Evolutionary conservation across 1,284 basidiomycete species (phyloP).

Genomic region (Sanghuangporus weigelae): DNA sequence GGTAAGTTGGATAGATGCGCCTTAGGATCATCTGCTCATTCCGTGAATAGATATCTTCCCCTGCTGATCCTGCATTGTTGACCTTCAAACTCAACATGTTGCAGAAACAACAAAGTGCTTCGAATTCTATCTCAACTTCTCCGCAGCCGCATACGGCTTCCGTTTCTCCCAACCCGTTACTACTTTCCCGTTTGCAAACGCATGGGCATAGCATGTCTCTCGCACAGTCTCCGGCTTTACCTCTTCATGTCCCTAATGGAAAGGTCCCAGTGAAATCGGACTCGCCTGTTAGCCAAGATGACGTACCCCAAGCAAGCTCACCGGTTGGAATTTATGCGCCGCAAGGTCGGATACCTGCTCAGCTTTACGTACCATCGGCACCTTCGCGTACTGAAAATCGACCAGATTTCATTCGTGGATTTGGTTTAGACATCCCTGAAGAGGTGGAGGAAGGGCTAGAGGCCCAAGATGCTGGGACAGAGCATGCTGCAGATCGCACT

Average conservation of each 20-base stretch:
- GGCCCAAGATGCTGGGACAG: conserved; percentile 22
- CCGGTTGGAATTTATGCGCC: conserved; percentile 44
- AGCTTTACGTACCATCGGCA: conserved; percentile 41
- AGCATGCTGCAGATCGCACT: conserved; percentile 1
- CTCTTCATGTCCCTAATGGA: conserved; percentile 35
- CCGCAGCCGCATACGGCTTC: conserved; percentile 53
- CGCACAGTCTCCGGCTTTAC: conserved; percentile 43
- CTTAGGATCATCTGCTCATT: not conserved
- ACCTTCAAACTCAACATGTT: conserved; percentile 78
- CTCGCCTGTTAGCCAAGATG: conserved; percentile 21
- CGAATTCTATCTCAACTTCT: conserved; percentile 55
- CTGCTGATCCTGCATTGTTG: conserved; percentile 73
- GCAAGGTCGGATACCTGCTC: conserved; percentile 51
- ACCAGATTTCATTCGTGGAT: conserved; percentile 70
- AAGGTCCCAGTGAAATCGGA: conserved; percentile 37
- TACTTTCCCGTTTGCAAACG: conserved; percentile 41
- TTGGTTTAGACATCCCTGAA: conserved; percentile 72
- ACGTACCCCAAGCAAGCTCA: not conserved
- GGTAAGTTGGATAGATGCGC: conserved; percentile 39
- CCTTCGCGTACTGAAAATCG: conserved; percentile 45
- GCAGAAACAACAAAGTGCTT: conserved; percentile 61
- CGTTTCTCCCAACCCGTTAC: conserved; percentile 44
- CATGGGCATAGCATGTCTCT: conserved; percentile 72
- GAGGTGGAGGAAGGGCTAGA: conserved; percentile 44
- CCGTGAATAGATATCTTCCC: conserved; percentile 68